A percentile compares a stretch with the other conserved stretches of the same genome.
These are phyloP conservation scores for Entomortierella parvispora DNA, from an alignment of 192 early-diverging fungal species.

Conservation along the genomic window DNA sequence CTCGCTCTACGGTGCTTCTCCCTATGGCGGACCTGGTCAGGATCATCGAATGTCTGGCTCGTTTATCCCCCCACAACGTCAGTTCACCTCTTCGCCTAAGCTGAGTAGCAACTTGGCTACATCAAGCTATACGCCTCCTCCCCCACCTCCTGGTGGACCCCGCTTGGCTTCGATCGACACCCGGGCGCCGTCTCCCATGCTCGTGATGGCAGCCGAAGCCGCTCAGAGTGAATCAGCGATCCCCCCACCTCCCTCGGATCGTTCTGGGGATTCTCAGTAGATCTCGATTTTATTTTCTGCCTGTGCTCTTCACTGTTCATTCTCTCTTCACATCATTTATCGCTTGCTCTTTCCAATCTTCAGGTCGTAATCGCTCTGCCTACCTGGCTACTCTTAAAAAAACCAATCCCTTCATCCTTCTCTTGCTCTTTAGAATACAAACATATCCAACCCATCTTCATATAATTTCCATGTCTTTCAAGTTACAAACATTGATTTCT, in stretches of 20 bases:
- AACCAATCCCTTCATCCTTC: too few species aligned
- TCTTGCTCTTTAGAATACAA: too few species aligned
- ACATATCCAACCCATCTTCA: too few species aligned
- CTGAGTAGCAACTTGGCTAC: slow-evolving; percentile 42
- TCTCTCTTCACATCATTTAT: background rate
- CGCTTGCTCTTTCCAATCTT: too few species aligned
- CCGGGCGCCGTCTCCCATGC: slow-evolving; percentile 30
- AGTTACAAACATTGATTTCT: too few species aligned
- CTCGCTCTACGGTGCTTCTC: slow-evolving; percentile 6
- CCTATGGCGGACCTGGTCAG: background rate
- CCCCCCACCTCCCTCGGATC: slow-evolving; percentile 2
- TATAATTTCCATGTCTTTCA: too few species aligned
- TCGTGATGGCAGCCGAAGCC: slow-evolving; percentile 27
- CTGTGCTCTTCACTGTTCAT: background rate
- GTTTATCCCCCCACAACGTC: slow-evolving; percentile 26
- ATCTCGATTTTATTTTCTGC: background rate
- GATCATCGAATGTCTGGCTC: slow-evolving; percentile 28
- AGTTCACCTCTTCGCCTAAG: slow-evolving; percentile 44
- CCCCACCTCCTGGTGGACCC: slow-evolving; percentile 39
- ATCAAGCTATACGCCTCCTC: slow-evolving; percentile 40
- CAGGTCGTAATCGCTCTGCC: background rate
- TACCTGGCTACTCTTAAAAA: background rate
- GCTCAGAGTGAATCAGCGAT: background rate
- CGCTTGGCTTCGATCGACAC: slow-evolving; percentile 48
- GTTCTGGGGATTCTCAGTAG: background rate